A percentile compares a stretch with the other conserved stretches of the same genome.
These are phyloP conservation scores for Quercus parvula DNA, from an alignment of 306 rosid genomes.

Conservation along the genomic window DNA sequence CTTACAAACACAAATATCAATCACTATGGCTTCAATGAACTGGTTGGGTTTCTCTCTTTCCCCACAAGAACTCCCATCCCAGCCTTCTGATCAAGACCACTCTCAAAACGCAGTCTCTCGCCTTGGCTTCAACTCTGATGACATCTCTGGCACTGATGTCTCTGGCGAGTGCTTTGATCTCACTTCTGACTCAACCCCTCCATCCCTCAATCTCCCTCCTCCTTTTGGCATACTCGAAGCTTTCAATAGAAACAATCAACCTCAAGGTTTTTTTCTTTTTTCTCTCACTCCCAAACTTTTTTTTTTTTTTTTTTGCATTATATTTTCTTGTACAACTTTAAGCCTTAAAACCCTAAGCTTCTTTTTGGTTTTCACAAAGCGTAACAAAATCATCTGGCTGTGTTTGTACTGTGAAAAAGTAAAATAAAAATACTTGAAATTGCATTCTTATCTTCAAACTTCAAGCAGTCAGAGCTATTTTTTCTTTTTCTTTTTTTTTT, in stretches of 20 bases:
- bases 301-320: neutral
- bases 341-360: neutral
- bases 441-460: neutral
- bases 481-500: neutral
- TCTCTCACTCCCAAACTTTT: neutral
- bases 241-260: constrained; percentile 36
- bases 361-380: neutral
- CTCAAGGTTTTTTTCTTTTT: constrained; percentile 35
- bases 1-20: neutral
- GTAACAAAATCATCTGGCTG: neutral
- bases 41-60: constrained; percentile 93
- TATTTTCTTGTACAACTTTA: neutral
- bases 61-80: constrained; percentile 51
- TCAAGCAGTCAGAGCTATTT: neutral
- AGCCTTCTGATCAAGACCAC: constrained; percentile 35
- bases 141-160: constrained; percentile 48
- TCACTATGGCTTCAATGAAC: constrained; percentile 68
- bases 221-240: constrained; percentile 57
- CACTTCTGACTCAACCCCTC: constrained; percentile 38
- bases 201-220: constrained; percentile 57
- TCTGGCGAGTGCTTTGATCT: constrained; percentile 58
- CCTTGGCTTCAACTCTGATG: constrained; percentile 51
- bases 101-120: constrained; percentile 35
- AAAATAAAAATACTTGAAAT: neutral
- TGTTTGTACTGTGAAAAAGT: neutral